phyloP scores from a whole-genome alignment of 768 basidiomycete genomes.

The Pulveroboletus sp. region DNA sequence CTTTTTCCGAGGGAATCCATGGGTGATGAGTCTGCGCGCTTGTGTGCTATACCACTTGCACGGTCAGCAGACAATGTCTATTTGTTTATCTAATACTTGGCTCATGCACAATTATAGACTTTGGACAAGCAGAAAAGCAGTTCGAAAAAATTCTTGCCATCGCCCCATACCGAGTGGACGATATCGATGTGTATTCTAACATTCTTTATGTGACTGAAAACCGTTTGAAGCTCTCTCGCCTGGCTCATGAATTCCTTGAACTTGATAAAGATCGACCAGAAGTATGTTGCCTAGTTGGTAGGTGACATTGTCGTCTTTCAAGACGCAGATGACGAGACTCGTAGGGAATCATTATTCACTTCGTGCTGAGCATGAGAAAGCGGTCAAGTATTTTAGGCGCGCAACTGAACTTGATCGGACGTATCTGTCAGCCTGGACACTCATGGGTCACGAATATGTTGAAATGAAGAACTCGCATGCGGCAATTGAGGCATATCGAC shows the following conservation, averaged over 20 bases:
- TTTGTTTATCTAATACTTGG: neutral
- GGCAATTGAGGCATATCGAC: slow-evolving; percentile 94
- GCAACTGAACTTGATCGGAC: slow-evolving; percentile 94
- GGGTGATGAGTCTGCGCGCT: slow-evolving; percentile 84
- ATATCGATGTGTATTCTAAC: slow-evolving; percentile 94
- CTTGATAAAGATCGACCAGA: slow-evolving; percentile 94
- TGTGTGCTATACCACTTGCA: slow-evolving; percentile 87
- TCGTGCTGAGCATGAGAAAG: slow-evolving; percentile 91
- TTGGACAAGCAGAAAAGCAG: slow-evolving; percentile 77
- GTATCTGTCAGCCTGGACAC: slow-evolving; percentile 95
- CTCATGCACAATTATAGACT: slow-evolving; percentile 53
- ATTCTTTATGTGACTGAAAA: slow-evolving; percentile 96
- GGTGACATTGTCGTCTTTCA: too few relatives aligned
- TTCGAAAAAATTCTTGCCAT: slow-evolving; percentile 79
- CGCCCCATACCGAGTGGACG: slow-evolving; percentile 90
- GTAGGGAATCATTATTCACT: slow-evolving; percentile 97
- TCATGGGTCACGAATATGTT: slow-evolving; percentile 99
- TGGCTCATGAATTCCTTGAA: slow-evolving; percentile 88
- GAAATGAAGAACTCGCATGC: slow-evolving; percentile 99
- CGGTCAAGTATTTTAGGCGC: slow-evolving; percentile 90
- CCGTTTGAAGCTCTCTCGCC: slow-evolving; percentile 79
- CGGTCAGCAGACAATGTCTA: slow-evolving; percentile 48
- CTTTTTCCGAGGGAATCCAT: slow-evolving; percentile 79
- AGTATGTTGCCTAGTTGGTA: slow-evolving; percentile 93
- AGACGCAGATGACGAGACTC: neutral